A percentile compares a stretch with the other conserved stretches of the same genome.
Evolutionary conservation across 129 eudicot species (phyloP).

Genomic region (Flaveria brownii): DNA sequence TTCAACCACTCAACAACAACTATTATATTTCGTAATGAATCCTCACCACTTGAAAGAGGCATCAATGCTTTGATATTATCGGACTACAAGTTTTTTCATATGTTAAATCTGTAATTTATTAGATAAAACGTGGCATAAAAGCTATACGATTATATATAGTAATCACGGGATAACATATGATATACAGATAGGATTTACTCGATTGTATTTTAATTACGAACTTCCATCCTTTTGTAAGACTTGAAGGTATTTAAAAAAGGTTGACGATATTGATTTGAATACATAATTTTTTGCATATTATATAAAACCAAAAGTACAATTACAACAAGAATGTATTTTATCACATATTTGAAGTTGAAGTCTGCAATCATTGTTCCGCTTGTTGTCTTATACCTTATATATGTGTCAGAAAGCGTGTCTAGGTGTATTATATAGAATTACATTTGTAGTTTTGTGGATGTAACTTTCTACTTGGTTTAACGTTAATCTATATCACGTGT

Average conservation of each 20-base stretch:
- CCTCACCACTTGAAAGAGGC: too few relatives aligned
- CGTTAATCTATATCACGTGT: conserved; percentile 11
- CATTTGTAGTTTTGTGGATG: conserved; percentile 10
- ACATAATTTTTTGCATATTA: background rate
- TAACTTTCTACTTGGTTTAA: conserved; percentile 31
- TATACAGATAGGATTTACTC: too few relatives aligned
- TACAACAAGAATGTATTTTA: background rate
- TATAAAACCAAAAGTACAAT: background rate
- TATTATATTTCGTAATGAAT: too few relatives aligned
- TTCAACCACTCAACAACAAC: too few relatives aligned
- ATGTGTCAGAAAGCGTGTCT: conserved; percentile 1
- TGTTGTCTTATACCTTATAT: conserved; percentile 20
- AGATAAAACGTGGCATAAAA: too few relatives aligned
- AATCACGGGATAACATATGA: too few relatives aligned
- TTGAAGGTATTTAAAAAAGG: background rate
- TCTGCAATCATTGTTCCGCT: conserved; percentile 12
- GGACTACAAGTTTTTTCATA: too few relatives aligned
- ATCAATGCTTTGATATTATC: too few relatives aligned
- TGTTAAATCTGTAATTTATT: too few relatives aligned
- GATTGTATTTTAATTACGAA: too few relatives aligned
- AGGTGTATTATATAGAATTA: background rate
- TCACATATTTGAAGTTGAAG: conserved; percentile 1
- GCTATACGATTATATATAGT: too few relatives aligned
- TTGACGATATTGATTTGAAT: background rate
- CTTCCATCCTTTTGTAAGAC: too few relatives aligned